These are phyloP conservation scores for Blepharisma stoltei DNA, from an alignment of 73 alveolate genomes.

Conservation along the genomic window DNA sequence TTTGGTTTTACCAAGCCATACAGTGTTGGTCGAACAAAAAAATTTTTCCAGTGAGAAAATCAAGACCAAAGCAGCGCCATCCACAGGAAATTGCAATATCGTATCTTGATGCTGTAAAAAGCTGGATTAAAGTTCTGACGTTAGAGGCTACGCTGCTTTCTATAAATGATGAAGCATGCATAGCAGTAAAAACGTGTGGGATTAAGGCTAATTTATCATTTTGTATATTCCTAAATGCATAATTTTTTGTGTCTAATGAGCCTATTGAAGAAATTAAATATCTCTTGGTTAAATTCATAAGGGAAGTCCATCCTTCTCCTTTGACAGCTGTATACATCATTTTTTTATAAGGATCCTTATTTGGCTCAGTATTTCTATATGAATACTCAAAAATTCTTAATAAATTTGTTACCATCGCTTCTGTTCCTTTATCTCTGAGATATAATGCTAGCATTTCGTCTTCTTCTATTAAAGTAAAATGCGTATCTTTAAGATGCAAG, in stretches of 20 bases:
- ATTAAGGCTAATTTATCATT: constrained; percentile 19
- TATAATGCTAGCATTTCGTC: neutral
- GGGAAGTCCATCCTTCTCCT: constrained; percentile 6
- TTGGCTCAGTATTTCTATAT: neutral
- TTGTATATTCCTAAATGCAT: neutral
- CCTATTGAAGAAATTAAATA: neutral
- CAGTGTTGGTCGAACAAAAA: too few relatives aligned
- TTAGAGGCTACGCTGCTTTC: constrained; percentile 22
- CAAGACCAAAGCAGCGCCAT: too few relatives aligned
- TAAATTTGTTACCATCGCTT: neutral
- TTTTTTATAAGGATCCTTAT: constrained; percentile 16
- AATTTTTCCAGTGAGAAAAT: too few relatives aligned
- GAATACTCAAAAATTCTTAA: constrained; percentile 6
- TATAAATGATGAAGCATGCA: constrained; percentile 23
- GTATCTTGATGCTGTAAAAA: neutral
- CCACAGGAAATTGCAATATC: too few relatives aligned
- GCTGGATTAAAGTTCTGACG: neutral
- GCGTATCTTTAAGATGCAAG: neutral
- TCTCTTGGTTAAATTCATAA: neutral
- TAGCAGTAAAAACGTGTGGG: constrained; percentile 19
- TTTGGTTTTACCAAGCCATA: too few relatives aligned
- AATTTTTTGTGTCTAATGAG: neutral
- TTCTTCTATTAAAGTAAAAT: constrained; percentile 13
- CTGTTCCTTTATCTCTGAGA: neutral
- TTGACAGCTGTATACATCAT: neutral